Percentiles rank a stretch among this genome's conserved stretches.
Conservation (phyloP, 495 filamentous ascomycete genomes). For the Cudoniella acicularis region DNA sequence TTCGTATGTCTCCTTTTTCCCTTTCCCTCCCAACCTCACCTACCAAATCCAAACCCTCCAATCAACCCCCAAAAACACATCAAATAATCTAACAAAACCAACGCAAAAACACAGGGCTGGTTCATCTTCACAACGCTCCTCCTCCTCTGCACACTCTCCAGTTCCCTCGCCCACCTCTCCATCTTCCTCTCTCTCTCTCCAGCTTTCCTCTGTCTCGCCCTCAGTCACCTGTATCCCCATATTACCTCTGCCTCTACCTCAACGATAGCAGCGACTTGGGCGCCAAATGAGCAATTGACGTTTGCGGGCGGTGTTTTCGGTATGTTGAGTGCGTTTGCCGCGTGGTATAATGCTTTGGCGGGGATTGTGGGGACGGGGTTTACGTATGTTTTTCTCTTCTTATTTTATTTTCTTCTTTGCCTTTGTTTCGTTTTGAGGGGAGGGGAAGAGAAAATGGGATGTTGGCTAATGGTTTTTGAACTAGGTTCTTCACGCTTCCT, state of each 20-base stretch:
- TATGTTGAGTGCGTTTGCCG: slow-evolving; percentile 79
- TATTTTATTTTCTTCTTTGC: too few species aligned
- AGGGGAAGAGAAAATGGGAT: background rate
- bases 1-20: too few species aligned
- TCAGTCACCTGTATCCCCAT: background rate
- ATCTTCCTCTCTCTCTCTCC: background rate
- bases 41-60: too few species aligned
- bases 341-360: slow-evolving; percentile 95
- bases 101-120: too few species aligned
- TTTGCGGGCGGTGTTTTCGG: slow-evolving; percentile 82
- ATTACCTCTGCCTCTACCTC: background rate
- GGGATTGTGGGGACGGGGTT: slow-evolving; percentile 57
- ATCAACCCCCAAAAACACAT: too few species aligned
- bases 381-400: background rate
- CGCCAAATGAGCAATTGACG: background rate
- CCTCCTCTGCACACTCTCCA: background rate
- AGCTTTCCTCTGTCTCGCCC: background rate
- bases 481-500: slow-evolving; percentile 8
- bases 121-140: background rate
- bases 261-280: background rate
- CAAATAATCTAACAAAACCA: too few species aligned
- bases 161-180: background rate
- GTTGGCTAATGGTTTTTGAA: too few species aligned
- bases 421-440: too few species aligned
- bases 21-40: too few species aligned